phyloP scores from a whole-genome alignment of 2,329 filamentous ascomycete species.

The Tolypocladium inflatum region DNA sequence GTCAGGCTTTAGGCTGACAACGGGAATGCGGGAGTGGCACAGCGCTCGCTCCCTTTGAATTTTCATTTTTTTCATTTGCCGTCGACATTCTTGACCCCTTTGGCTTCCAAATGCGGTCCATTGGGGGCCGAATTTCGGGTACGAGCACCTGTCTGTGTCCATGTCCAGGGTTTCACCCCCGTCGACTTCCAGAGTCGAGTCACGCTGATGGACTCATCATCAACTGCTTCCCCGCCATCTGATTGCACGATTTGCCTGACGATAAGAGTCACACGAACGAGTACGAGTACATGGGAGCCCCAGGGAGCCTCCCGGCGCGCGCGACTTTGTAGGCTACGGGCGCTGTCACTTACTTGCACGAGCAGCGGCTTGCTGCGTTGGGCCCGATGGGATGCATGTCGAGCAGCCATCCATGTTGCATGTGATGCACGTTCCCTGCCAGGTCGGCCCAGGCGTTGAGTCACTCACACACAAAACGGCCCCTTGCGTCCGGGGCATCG shows the following conservation, averaged over 20 bases:
- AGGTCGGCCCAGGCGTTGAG: background rate
- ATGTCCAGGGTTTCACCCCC: background rate
- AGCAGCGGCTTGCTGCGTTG: background rate
- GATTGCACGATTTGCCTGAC: background rate
- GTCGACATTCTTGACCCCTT: background rate
- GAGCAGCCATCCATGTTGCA: background rate
- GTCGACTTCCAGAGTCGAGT: background rate
- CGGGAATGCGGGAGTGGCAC: background rate
- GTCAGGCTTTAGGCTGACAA: background rate
- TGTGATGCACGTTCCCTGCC: background rate
- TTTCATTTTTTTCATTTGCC: background rate
- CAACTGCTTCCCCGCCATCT: background rate
- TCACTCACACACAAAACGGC: background rate
- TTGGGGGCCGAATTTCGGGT: background rate
- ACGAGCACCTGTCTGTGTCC: background rate
- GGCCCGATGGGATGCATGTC: background rate
- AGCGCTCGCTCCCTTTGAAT: background rate
- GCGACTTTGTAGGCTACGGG: background rate
- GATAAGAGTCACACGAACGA: background rate
- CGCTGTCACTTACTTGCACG: background rate
- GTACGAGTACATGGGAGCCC: too few species aligned
- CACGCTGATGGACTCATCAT: background rate
- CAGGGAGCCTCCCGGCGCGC: background rate
- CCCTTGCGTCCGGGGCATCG: background rate
- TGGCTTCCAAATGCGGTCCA: too few species aligned